phyloP scores from a whole-genome alignment of 345 rosid species.

The Melaleuca quinquenervia region DNA sequence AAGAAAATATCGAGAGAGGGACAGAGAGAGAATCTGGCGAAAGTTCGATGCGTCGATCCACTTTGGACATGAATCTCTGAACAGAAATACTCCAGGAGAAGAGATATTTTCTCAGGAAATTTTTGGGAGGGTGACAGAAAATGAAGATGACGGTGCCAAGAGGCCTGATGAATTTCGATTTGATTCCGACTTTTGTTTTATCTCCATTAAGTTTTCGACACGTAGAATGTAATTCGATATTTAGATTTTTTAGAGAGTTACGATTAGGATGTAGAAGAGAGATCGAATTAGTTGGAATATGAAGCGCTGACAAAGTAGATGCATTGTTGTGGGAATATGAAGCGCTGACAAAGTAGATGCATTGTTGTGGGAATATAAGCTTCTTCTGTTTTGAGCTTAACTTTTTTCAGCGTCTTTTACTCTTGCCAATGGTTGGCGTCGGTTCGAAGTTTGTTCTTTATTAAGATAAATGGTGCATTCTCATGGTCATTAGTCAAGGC shows the following conservation, averaged over 20 bases:
- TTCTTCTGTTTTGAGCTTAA: background rate
- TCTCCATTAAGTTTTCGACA: background rate
- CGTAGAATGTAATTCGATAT: background rate
- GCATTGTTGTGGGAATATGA: background rate
- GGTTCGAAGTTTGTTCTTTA: background rate
- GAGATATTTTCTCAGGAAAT: background rate
- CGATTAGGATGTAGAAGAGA: background rate
- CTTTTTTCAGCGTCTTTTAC: fast-evolving
- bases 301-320: background rate
- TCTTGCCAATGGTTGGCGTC: background rate
- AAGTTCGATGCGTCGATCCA: background rate
- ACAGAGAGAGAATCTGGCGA: too few species aligned
- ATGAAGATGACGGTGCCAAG: background rate
- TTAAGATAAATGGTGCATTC: background rate
- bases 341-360: background rate
- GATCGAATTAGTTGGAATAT: background rate
- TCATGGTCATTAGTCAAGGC: too few species aligned
- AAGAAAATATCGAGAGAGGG: background rate
- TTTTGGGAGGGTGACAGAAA: background rate
- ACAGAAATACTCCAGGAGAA: background rate
- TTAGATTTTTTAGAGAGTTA: background rate
- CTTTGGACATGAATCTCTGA: background rate
- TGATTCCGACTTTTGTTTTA: background rate
- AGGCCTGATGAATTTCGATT: fast-evolving
- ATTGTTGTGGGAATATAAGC: background rate